A percentile compares a stretch with the other conserved stretches of the same genome.
Evolutionary conservation across 2,329 filamentous ascomycete genomes (phyloP).

Genomic region (Hypoxylon sp.): DNA sequence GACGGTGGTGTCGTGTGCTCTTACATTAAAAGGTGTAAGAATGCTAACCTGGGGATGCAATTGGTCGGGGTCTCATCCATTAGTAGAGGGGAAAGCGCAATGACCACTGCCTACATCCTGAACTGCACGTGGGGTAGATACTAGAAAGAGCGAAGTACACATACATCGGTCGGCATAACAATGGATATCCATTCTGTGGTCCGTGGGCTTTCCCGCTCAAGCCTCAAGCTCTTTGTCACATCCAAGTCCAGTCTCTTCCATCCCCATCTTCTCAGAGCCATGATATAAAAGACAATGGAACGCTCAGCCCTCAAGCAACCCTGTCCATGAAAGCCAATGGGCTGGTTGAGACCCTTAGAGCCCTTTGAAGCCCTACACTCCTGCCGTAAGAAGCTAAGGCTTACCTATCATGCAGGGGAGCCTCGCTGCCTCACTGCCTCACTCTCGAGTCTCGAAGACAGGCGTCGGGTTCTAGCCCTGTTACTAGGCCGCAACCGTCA

Average conservation of each 20-base stretch:
- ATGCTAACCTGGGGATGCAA: conserved; percentile 8
- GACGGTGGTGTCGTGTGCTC: conserved; percentile 26
- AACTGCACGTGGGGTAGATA: conserved; percentile 1
- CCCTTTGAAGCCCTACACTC: conserved; percentile 2
- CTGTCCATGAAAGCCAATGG: conserved; percentile 1
- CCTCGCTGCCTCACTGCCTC: conserved; percentile 13
- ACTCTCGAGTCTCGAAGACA: conserved; percentile 8
- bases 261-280: not conserved
- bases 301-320: not conserved
- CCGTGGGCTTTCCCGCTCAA: not conserved
- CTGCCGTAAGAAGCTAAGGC: conserved; percentile 29
- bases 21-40: not conserved
- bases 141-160: not conserved
- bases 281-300: not conserved
- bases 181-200: not conserved
- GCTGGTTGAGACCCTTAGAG: not conserved
- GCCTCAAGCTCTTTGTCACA: not conserved
- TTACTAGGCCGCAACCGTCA: conserved; percentile 8
- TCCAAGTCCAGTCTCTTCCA: not conserved
- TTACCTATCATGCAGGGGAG: conserved; percentile 31
- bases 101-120: conserved; percentile 4
- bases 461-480: conserved; percentile 4
- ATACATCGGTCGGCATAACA: not conserved
- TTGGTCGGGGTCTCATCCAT: conserved; percentile 21
- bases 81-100: conserved; percentile 15